phyloP scores from a whole-genome alignment of 441 rosid species.

The Biscutella auriculata region DNA sequence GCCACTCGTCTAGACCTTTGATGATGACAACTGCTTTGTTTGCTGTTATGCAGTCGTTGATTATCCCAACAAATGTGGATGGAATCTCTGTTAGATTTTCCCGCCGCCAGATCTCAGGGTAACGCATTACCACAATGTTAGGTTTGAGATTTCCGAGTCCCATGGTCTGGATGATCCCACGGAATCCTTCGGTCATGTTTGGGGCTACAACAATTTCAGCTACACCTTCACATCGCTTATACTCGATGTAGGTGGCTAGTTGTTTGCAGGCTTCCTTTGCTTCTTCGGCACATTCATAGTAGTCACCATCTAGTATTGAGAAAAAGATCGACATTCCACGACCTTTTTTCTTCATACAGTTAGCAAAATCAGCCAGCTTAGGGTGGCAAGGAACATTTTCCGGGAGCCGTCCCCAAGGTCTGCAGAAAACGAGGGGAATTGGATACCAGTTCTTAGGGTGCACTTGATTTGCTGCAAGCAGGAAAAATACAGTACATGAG shows the following conservation, averaged over 20 bases:
- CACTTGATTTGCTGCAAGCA: slow-evolving; percentile 82
- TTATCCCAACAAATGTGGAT: slow-evolving; percentile 77
- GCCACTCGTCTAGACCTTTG: slow-evolving; percentile 99
- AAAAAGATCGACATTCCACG: slow-evolving; percentile 97
- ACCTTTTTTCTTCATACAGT: slow-evolving; percentile 99
- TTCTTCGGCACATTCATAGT: slow-evolving; percentile 89
- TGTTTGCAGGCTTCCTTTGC: slow-evolving; percentile 87
- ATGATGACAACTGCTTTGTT: slow-evolving; percentile 96
- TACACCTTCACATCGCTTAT: slow-evolving; percentile 92
- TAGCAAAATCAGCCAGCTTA: slow-evolving; percentile 94
- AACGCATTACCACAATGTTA: slow-evolving; percentile 91
- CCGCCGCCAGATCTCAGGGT: slow-evolving; percentile 98
- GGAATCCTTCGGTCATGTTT: slow-evolving; percentile 93
- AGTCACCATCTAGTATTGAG: slow-evolving; percentile 85
- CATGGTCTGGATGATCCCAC: slow-evolving; percentile 96
- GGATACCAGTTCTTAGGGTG: slow-evolving; percentile 99
- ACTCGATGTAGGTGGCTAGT: slow-evolving; percentile 74
- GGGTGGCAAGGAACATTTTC: slow-evolving; percentile 99
- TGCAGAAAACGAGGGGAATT: slow-evolving; percentile 89
- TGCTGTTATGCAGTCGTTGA: slow-evolving; percentile 92
- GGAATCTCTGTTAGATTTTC: slow-evolving; percentile 92
- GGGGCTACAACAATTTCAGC: slow-evolving; percentile 98
- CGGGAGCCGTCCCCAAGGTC: slow-evolving; percentile 98
- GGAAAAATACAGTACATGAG: slow-evolving; percentile 1
- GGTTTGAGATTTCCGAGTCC: slow-evolving; percentile 98